Percentiles rank a stretch among this genome's conserved stretches.
Conservation (phyloP, 2,329 filamentous ascomycete genomes). For the Botryosphaeria dothidea region DNA sequence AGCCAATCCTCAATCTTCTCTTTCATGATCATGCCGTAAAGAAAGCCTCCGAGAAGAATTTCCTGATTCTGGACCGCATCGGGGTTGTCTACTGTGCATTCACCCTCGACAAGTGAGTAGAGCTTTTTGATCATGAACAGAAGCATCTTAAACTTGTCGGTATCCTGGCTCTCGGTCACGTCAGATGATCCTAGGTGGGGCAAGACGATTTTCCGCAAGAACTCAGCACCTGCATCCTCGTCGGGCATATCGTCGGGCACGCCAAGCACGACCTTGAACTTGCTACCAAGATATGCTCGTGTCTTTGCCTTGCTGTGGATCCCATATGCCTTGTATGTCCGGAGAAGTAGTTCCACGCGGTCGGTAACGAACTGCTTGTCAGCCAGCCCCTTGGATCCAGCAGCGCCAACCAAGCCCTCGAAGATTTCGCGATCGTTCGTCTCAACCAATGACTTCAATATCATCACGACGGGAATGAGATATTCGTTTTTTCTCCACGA, state of each 20-base stretch:
- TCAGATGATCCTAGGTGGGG: slow-evolving; percentile 87
- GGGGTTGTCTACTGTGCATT: slow-evolving; percentile 91
- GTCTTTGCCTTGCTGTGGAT: slow-evolving; percentile 82
- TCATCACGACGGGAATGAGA: slow-evolving; percentile 94
- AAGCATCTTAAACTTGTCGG: slow-evolving; percentile 90
- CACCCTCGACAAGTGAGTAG: slow-evolving; percentile 87
- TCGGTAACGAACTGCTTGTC: slow-evolving; percentile 91
- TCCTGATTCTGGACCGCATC: slow-evolving; percentile 97
- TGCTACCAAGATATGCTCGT: slow-evolving; percentile 81
- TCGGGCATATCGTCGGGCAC: slow-evolving; percentile 82
- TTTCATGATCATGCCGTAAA: slow-evolving; percentile 95
- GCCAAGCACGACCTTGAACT: slow-evolving; percentile 85
- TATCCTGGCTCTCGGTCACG: slow-evolving; percentile 80
- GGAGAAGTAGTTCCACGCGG: slow-evolving; percentile 84
- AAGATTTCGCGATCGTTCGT: slow-evolving; percentile 97
- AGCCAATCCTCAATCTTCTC: slow-evolving; percentile 92
- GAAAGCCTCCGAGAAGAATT: slow-evolving; percentile 85
- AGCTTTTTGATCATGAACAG: slow-evolving; percentile 96
- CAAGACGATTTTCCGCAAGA: slow-evolving; percentile 84
- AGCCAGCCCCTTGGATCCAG: slow-evolving; percentile 72
- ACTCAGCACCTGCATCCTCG: slow-evolving; percentile 87
- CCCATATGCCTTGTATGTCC: slow-evolving; percentile 90
- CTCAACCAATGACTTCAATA: slow-evolving; percentile 90
- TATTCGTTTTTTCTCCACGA: slow-evolving; percentile 98
- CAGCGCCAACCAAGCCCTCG: slow-evolving; percentile 81